Evolutionary conservation across 805 yeast genomes (phyloP).

Genomic region (Komagataella phaffii): DNA sequence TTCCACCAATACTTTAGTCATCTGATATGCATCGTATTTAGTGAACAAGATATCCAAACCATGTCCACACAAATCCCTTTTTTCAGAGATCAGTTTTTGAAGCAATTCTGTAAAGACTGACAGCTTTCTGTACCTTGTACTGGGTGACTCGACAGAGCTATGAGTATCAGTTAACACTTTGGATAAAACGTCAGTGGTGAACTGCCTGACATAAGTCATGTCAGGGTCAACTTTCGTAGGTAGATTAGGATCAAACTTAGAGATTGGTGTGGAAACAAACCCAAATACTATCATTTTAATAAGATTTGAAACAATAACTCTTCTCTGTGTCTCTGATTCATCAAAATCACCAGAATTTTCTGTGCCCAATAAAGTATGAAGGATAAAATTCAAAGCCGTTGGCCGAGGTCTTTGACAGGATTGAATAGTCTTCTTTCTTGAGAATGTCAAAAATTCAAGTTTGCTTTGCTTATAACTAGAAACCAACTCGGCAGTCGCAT

Average conservation of each 20-base stretch:
- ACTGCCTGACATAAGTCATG: conserved; percentile 59
- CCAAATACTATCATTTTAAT: conserved; percentile 51
- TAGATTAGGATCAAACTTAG: conserved; percentile 28
- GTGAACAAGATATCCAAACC: conserved; percentile 32
- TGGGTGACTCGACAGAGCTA: conserved; percentile 19
- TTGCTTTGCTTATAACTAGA: conserved; percentile 73
- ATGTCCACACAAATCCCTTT: conserved; percentile 25
- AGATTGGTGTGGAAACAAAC: conserved; percentile 44
- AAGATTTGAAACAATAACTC: conserved; percentile 41
- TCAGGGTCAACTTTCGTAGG: conserved; percentile 50
- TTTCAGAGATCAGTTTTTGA: conserved; percentile 27
- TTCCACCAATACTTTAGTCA: conserved; percentile 58
- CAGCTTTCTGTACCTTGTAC: conserved; percentile 39
- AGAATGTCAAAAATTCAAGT: conserved; percentile 67
- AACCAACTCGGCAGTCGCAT: conserved; percentile 54
- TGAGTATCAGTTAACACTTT: conserved; percentile 46
- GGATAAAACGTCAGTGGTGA: conserved; percentile 53
- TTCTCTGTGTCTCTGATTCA: conserved; percentile 33
- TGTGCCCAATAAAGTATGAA: conserved; percentile 51
- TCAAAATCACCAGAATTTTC: conserved; percentile 15
- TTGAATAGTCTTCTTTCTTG: conserved; percentile 32
- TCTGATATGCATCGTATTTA: conserved; percentile 46
- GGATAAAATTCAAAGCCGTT: conserved; percentile 62
- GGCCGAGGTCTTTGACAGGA: conserved; percentile 52
- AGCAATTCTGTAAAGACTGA: conserved; percentile 37